phyloP scores from a whole-genome alignment of 768 basidiomycete species.

The Mycena filopes region DNA sequence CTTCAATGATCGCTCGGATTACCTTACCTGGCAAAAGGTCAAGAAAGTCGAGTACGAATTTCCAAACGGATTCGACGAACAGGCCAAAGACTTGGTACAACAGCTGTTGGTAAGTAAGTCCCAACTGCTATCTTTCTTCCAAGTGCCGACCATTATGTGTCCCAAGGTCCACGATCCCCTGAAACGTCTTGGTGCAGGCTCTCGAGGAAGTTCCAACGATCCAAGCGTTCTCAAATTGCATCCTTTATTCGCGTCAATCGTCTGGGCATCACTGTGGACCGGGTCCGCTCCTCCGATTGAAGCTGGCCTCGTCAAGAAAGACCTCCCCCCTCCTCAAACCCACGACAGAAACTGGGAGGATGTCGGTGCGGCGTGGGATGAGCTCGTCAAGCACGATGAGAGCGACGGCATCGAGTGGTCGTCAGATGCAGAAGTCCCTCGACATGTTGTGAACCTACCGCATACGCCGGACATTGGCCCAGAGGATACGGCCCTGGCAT shows the following conservation, averaged over 20 bases:
- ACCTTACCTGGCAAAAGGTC: constrained; percentile 95
- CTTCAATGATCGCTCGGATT: constrained; percentile 91
- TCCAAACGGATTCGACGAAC: constrained; percentile 85
- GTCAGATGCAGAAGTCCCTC: constrained; percentile 51
- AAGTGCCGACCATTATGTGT: background rate
- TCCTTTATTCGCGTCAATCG: constrained; percentile 60
- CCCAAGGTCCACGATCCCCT: constrained; percentile 60
- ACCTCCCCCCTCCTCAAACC: constrained; percentile 42
- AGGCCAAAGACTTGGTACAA: constrained; percentile 84
- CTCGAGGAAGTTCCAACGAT: constrained; percentile 47
- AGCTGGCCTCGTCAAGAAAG: constrained; percentile 63
- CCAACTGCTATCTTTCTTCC: background rate
- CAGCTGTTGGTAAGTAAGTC: constrained; percentile 75
- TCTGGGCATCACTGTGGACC: constrained; percentile 68
- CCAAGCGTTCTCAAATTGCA: constrained; percentile 61
- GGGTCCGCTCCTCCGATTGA: constrained; percentile 63
- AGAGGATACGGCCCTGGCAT: constrained; percentile 40
- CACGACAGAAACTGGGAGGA: constrained; percentile 60
- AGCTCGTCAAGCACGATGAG: constrained; percentile 48
- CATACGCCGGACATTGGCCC: constrained; percentile 54
- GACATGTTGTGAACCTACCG: constrained; percentile 18
- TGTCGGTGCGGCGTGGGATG: constrained; percentile 66
- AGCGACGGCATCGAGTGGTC: constrained; percentile 66
- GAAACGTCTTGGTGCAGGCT: constrained; percentile 62
- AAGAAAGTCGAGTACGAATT: constrained; percentile 88